These are phyloP conservation scores for Sporothrix brunneoviolacea DNA, from an alignment of 2,329 filamentous ascomycete species.

Conservation along the genomic window DNA sequence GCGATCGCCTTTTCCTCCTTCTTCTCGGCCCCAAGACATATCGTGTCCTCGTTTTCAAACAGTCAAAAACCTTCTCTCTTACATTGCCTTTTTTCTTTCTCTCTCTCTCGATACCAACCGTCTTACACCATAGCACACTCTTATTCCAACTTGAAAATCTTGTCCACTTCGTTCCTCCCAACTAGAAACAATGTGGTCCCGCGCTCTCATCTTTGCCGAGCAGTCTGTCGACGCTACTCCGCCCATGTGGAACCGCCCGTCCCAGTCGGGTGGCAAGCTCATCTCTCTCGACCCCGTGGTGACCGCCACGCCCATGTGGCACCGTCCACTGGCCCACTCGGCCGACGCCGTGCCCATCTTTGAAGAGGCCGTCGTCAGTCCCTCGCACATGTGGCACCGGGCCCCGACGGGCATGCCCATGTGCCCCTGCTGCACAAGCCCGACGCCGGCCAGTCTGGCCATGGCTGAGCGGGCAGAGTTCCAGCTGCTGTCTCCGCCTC, in stretches of 20 bases:
- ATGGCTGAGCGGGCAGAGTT: not conserved
- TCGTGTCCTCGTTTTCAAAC: too few species aligned
- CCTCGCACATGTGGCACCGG: conserved; percentile 14
- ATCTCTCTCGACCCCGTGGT: conserved; percentile 10
- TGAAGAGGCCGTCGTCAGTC: conserved; percentile 9
- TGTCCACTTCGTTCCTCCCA: too few species aligned
- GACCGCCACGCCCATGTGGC: conserved; percentile 11
- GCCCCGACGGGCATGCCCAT: conserved; percentile 7
- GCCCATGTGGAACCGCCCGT: conserved; percentile 13
- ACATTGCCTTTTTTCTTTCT: too few species aligned
- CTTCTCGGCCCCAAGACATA: too few species aligned
- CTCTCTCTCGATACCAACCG: too few species aligned
- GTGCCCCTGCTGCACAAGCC: conserved; percentile 13
- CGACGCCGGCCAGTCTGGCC: not conserved
- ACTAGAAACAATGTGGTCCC: conserved; percentile 13
- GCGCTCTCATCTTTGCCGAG: conserved; percentile 10
- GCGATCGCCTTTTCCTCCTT: too few species aligned
- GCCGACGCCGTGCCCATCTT: conserved; percentile 14
- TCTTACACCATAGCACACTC: too few species aligned
- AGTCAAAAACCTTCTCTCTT: too few species aligned
- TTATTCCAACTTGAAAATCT: too few species aligned
- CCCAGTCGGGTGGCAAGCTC: not conserved
- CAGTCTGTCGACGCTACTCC: conserved; percentile 10
- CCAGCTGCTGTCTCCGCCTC: not conserved
- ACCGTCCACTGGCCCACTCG: conserved; percentile 6